Percentiles rank a stretch among this genome's conserved stretches.
Evolutionary conservation across 768 basidiomycete species (phyloP).

Genomic region (Collybia sordida): DNA sequence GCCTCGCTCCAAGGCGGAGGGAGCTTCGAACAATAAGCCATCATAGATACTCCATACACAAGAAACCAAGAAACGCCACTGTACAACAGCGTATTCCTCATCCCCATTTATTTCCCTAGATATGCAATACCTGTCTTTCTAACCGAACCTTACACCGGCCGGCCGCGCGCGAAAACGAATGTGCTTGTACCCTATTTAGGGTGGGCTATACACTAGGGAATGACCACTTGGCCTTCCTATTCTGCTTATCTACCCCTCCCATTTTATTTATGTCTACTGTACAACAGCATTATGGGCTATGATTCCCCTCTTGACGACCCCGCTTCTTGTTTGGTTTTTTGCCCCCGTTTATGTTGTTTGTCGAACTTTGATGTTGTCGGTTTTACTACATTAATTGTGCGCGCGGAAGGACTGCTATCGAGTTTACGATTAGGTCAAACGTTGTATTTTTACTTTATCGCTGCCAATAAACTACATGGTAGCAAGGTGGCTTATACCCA

Average conservation of each 20-base stretch:
- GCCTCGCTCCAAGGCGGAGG: conserved; percentile 67
- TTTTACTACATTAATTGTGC: conserved; percentile 11
- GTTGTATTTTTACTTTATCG: conserved; percentile 27
- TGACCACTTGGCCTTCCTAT: neutral
- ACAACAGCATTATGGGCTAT: conserved; percentile 3
- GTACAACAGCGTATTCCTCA: conserved; percentile 8
- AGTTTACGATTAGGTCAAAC: conserved; percentile 8
- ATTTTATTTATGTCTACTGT: neutral
- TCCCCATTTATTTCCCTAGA: conserved; percentile 1
- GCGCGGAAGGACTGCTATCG: conserved; percentile 7
- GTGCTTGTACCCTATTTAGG: conserved; percentile 1
- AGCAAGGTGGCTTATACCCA: too few relatives aligned
- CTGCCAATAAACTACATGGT: conserved; percentile 18
- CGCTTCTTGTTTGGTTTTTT: conserved; percentile 2
- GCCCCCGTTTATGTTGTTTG: conserved; percentile 6
- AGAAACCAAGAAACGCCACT: conserved; percentile 6
- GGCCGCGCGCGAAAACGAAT: conserved; percentile 7
- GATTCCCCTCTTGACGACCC: conserved; percentile 4
- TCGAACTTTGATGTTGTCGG: conserved; percentile 8
- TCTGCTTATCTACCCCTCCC: neutral
- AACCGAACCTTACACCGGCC: conserved; percentile 6
- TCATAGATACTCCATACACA: conserved; percentile 5
- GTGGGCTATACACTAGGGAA: conserved; percentile 3
- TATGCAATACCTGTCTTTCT: conserved; percentile 1
- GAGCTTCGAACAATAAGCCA: conserved; percentile 35